These are phyloP conservation scores for Epichloe uncinata DNA, from an alignment of 2,329 filamentous ascomycete genomes.

Conservation along the genomic window DNA sequence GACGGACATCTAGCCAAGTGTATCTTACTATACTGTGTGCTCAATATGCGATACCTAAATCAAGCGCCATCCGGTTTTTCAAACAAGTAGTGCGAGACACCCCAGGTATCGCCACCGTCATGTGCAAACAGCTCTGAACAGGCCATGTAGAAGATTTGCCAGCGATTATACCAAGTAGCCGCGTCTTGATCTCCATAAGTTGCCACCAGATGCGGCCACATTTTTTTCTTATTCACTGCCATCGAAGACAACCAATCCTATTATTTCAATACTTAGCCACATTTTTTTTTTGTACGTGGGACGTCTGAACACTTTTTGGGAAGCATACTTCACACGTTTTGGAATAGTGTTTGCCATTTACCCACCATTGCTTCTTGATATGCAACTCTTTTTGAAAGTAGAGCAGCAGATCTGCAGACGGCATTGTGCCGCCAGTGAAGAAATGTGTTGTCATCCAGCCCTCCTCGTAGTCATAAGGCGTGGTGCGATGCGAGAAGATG, in stretches of 20 bases:
- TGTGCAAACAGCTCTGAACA: conserved; percentile 57
- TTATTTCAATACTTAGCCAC: neutral
- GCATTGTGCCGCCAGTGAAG: conserved; percentile 64
- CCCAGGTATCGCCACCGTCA: conserved; percentile 53
- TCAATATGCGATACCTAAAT: neutral
- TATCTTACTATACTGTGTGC: neutral
- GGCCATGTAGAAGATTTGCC: conserved; percentile 61
- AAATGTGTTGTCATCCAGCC: conserved; percentile 66
- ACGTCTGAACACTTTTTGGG: neutral
- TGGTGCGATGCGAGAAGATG: conserved; percentile 50
- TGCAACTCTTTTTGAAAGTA: conserved; percentile 52
- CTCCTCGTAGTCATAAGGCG: conserved; percentile 56
- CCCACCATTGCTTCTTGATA: conserved; percentile 55
- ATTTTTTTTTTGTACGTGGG: neutral
- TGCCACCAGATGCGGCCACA: conserved; percentile 51
- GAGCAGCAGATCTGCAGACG: conserved; percentile 49
- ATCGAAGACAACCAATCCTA: conserved; percentile 51
- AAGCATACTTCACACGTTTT: conserved; percentile 50
- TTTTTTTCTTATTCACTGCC: conserved; percentile 41
- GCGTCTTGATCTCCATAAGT: conserved; percentile 51
- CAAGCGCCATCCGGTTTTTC: conserved; percentile 33
- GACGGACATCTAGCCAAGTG: neutral
- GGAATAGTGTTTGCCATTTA: conserved; percentile 54
- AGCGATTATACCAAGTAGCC: conserved; percentile 52
- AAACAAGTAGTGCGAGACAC: conserved; percentile 53